Evolutionary conservation across 2,329 filamentous ascomycete genomes (phyloP), one percentile per base, ranked within the genome.

Genomic region (Alternaria postmessia): DNA sequence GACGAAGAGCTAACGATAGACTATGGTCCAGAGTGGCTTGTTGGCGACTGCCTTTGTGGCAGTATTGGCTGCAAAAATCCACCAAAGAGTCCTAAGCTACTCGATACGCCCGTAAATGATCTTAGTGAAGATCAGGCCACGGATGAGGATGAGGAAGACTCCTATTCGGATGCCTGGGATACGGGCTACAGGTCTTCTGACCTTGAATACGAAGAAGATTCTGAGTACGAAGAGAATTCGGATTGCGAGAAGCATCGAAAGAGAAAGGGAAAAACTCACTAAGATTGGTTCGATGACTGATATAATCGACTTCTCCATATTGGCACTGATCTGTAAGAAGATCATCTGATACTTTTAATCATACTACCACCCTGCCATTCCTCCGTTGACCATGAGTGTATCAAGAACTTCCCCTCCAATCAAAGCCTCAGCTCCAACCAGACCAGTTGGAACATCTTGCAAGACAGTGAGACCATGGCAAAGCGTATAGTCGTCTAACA

Each of bases 1-100:
- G 44, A 44, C 3, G 48, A 65, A 24, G 59, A 65, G 47, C 54
- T 67, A 16, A 63, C 49, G 2, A 38, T 63, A 12, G 55, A 65
- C 32, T 65, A 67, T 47, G 64, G 62, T 8, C 1, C 7, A 2
- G 26, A 57, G 1, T 63, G 55, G 51, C 55, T 58, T n/a, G 8
- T 24, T 9, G 12, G 7, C 4, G 20, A 51, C 3, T 56, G 57
- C 26, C 28, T 56, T 24, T 60, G 57, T 39, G 42, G 48, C 16
- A 24, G 5, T 7, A 8, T 4, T 34, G n/a, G 42, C n/a, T 60
- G 57, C 39, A 52, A 28, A 16, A 52, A 53, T 16, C 52, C 57
- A 16, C 53, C 42, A 2, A 26, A 7, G 4, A 26, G 12, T 32
- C 12, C 28, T 5, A 26, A n/a, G 14, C 3, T 8, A 12, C n/a